Percentiles rank a stretch among this genome's conserved stretches.
These are phyloP conservation scores for Lipomyces sp. DNA, from an alignment of 805 yeast species.

Conservation along the genomic window DNA sequence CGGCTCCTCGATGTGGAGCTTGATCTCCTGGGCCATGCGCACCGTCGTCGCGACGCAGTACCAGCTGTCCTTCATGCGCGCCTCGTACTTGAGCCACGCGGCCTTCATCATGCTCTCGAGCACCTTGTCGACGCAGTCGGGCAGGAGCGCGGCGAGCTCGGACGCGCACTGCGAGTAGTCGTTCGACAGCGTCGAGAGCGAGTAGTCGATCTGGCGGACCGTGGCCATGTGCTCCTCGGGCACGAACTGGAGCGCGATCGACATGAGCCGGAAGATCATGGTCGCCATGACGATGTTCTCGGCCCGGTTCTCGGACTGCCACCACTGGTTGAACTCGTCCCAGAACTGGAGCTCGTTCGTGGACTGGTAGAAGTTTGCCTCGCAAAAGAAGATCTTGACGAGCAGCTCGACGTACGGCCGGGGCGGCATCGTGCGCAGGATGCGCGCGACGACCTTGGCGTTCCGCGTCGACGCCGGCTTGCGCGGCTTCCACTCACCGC, in stretches of 20 bases:
- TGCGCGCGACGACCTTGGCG: conserved; percentile 15
- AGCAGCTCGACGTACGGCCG: conserved; percentile 25
- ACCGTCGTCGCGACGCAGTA: conserved; percentile 24
- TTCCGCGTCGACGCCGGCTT: conserved; percentile 11
- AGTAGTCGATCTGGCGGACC: conserved; percentile 19
- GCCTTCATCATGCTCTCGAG: conserved; percentile 16
- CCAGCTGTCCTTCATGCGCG: conserved; percentile 28
- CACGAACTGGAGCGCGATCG: conserved; percentile 25
- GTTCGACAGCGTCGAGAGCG: conserved; percentile 8
- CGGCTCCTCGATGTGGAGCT: conserved; percentile 25
- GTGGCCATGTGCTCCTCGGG: conserved; percentile 24
- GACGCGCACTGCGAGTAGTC: conserved; percentile 23
- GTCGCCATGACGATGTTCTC: conserved; percentile 10
- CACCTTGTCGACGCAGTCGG: conserved; percentile 24
- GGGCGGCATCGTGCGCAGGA: conserved; percentile 27
- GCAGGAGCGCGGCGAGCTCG: conserved; percentile 24
- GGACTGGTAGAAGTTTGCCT: conserved; percentile 23
- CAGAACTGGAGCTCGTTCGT: conserved; percentile 16
- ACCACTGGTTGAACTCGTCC: conserved; percentile 21
- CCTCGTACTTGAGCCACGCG: conserved; percentile 24
- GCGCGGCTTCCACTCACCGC: conserved; percentile 5
- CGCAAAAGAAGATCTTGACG: conserved; percentile 16
- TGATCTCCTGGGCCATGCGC: conserved; percentile 28
- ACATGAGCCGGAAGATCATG: conserved; percentile 23
- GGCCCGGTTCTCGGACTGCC: conserved; percentile 9